phyloP scores from a whole-genome alignment of 2,329 filamentous ascomycete genomes.

The Aspergillus pseudoterreus region DNA sequence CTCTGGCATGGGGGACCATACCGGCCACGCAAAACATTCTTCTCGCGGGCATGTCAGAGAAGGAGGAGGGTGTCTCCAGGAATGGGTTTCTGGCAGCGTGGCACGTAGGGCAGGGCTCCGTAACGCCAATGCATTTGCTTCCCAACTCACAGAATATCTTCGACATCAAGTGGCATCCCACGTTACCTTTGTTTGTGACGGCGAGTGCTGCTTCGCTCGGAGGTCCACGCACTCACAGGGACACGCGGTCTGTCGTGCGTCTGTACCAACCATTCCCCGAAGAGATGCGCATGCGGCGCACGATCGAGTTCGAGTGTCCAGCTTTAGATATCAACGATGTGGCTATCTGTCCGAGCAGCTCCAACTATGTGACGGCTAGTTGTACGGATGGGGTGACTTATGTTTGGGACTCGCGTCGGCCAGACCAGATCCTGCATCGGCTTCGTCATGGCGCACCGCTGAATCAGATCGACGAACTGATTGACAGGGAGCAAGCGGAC shows the following conservation, averaged over 20 bases:
- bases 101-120: slow-evolving; percentile 43
- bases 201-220: slow-evolving; percentile 43
- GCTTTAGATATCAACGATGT: slow-evolving; percentile 62
- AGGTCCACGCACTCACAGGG: slow-evolving; percentile 27
- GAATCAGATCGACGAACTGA: slow-evolving; percentile 40
- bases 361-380: slow-evolving; percentile 54
- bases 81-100: slow-evolving; percentile 55
- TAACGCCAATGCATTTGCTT: slow-evolving; percentile 36
- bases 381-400: slow-evolving; percentile 59
- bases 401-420: slow-evolving; percentile 56
- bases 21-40: slow-evolving; percentile 40
- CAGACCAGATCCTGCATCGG: slow-evolving; percentile 44
- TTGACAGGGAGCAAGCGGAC: slow-evolving; percentile 49
- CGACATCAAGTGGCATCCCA: slow-evolving; percentile 56
- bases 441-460: slow-evolving; percentile 51
- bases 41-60: slow-evolving; percentile 54
- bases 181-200: slow-evolving; percentile 49
- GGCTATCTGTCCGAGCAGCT: slow-evolving; percentile 44
- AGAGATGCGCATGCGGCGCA: slow-evolving; percentile 25
- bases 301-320: slow-evolving; percentile 52
- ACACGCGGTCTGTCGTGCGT: slow-evolving; percentile 49
- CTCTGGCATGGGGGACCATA: slow-evolving; percentile 47
- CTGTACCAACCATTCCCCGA: slow-evolving; percentile 44
- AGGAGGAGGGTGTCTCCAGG: slow-evolving; percentile 31
- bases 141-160: slow-evolving; percentile 54